phyloP scores from a whole-genome alignment of 2,329 filamentous ascomycete species.

The Fusarium sp. region DNA sequence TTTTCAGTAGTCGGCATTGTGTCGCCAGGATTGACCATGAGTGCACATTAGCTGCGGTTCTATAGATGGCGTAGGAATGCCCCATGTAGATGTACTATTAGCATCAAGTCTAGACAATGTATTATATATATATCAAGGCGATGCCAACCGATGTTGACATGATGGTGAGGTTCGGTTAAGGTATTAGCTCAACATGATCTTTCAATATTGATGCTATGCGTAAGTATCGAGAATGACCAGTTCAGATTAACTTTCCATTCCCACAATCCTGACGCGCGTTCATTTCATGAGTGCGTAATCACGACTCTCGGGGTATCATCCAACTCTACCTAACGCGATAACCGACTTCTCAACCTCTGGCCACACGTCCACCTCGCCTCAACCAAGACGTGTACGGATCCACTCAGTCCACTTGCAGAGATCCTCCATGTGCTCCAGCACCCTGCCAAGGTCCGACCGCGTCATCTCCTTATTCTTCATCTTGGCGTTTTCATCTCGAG shows the following conservation, averaged over 20 bases:
- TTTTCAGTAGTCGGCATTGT: background rate
- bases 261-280: conserved; percentile 2
- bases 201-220: background rate
- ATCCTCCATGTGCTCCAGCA: conserved; percentile 64
- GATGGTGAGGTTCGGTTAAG: background rate
- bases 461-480: conserved; percentile 53
- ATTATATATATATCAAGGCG: background rate
- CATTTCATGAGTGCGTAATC: conserved; percentile 3
- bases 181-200: background rate
- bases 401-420: conserved; percentile 67
- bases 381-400: conserved; percentile 57
- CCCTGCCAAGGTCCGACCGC: conserved; percentile 57
- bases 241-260: background rate
- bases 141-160: background rate
- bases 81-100: background rate
- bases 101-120: background rate
- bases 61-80: background rate
- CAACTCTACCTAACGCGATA: conserved; percentile 21
- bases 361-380: background rate
- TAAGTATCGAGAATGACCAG: background rate
- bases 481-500: conserved; percentile 37
- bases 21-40: background rate
- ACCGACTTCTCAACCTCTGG: background rate
- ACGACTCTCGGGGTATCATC: conserved; percentile 43
- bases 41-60: background rate